Percentiles rank a stretch among this genome's conserved stretches.
These are phyloP conservation scores for Fusarium sp. DNA, from an alignment of 2,329 filamentous ascomycete genomes.

Conservation along the genomic window DNA sequence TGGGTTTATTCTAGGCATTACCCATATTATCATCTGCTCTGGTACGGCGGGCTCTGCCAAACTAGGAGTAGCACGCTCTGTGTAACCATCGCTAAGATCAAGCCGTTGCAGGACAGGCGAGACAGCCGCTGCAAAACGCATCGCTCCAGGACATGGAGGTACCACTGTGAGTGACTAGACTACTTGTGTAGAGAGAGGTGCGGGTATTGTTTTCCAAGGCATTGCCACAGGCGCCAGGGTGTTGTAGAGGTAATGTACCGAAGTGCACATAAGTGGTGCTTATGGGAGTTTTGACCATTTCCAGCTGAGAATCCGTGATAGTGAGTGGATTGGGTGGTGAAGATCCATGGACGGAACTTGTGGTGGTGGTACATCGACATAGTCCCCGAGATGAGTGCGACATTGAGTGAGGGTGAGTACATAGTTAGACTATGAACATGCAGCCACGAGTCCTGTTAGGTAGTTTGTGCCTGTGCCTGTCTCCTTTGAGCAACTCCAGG, in stretches of 20 bases:
- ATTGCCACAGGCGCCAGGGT: conserved; percentile 1
- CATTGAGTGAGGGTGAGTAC: neutral
- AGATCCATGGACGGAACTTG: conserved; percentile 17
- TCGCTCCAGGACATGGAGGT: neutral
- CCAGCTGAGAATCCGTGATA: conserved; percentile 5
- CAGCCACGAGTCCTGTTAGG: neutral
- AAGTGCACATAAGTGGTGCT: conserved; percentile 13
- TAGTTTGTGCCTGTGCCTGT: neutral
- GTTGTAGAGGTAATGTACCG: neutral
- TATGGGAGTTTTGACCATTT: conserved; percentile 17
- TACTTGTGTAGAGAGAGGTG: neutral
- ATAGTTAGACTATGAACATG: neutral
- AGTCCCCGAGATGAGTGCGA: conserved; percentile 8
- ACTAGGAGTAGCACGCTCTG: conserved; percentile 40
- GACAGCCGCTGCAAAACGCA: conserved; percentile 29
- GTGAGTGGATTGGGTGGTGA: conserved; percentile 21
- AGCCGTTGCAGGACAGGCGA: conserved; percentile 17
- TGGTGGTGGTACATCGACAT: neutral
- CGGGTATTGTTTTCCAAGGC: conserved; percentile 28
- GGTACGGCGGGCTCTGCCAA: conserved; percentile 25
- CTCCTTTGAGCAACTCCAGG: neutral
- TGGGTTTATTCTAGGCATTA: conserved; percentile 26
- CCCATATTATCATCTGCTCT: conserved; percentile 26
- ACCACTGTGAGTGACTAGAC: neutral
- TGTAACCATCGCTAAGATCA: conserved; percentile 36